Conservation (phyloP, 2,329 filamentous ascomycete genomes). For the Aureobasidium subglaciale region DNA sequence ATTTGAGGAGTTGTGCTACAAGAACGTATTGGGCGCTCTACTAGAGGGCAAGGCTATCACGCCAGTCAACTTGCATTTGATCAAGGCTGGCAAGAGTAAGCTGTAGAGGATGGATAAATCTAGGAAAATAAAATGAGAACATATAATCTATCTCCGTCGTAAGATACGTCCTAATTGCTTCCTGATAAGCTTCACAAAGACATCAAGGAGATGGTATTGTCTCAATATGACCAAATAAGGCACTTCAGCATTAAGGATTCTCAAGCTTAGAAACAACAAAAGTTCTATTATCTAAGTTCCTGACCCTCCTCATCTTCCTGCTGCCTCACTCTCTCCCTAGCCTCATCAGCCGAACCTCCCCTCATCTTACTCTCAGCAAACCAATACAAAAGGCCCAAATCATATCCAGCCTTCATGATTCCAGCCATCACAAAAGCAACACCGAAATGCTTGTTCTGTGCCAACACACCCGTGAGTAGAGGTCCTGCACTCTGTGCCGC, state of each 20-base stretch:
- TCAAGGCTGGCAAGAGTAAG: slow-evolving; percentile 10
- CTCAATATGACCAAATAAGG: too few relatives aligned
- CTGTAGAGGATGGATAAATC: neutral
- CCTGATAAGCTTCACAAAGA: too few relatives aligned
- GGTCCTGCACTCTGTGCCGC: slow-evolving; percentile 56
- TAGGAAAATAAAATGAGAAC: too few relatives aligned
- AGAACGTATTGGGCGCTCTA: slow-evolving; percentile 26
- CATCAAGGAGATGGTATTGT: too few relatives aligned
- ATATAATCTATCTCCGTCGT: too few relatives aligned
- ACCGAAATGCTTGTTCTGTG: slow-evolving; percentile 51
- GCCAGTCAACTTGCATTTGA: slow-evolving; percentile 7
- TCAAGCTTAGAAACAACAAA: too few relatives aligned
- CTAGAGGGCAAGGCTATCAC: slow-evolving; percentile 4
- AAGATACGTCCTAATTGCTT: too few relatives aligned
- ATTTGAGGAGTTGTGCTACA: slow-evolving; percentile 34
- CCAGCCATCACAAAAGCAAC: slow-evolving; percentile 59
- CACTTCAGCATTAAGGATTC: too few relatives aligned
- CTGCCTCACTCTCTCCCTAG: slow-evolving; percentile 6
- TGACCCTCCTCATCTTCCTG: slow-evolving; percentile 4
- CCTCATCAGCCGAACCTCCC: neutral
- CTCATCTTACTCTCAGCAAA: slow-evolving; percentile 20
- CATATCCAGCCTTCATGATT: slow-evolving; percentile 49
- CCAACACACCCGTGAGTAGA: slow-evolving; percentile 56
- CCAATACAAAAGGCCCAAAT: slow-evolving; percentile 26
- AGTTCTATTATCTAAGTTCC: slow-evolving; percentile 1